These are phyloP conservation scores for Alternaria triticina DNA, from an alignment of 2,329 filamentous ascomycete species.

Conservation along the genomic window DNA sequence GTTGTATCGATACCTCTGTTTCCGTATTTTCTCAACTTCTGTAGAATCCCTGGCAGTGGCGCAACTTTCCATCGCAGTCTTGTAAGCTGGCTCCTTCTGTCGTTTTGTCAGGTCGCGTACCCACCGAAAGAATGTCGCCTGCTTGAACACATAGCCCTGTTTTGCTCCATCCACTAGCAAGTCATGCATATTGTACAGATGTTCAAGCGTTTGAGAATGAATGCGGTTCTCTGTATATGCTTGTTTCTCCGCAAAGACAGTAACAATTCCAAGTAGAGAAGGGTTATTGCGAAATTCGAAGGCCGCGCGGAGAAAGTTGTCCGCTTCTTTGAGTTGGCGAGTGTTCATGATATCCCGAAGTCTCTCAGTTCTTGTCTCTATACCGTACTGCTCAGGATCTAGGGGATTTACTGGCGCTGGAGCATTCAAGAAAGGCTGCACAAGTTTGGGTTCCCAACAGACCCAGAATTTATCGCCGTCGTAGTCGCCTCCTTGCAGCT, in stretches of 20 bases:
- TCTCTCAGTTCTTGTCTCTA: constrained; percentile 57
- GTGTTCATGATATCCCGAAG: constrained; percentile 55
- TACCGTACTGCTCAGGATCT: constrained; percentile 56
- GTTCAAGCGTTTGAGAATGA: constrained; percentile 23
- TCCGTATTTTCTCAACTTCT: too few species aligned
- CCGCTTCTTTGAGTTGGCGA: constrained; percentile 35
- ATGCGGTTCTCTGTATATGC: constrained; percentile 59
- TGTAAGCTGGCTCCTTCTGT: too few species aligned
- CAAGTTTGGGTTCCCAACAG: constrained; percentile 73
- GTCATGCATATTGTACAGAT: constrained; percentile 52
- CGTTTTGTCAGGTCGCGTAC: too few species aligned
- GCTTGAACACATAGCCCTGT: constrained; percentile 57
- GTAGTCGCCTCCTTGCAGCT: constrained; percentile 80
- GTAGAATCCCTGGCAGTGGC: too few species aligned
- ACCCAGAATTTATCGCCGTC: constrained; percentile 81
- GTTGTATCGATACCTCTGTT: too few species aligned
- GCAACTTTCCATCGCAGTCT: too few species aligned
- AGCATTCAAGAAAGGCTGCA: constrained; percentile 70
- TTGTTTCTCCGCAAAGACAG: constrained; percentile 67
- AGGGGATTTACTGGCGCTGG: constrained; percentile 55
- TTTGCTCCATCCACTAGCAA: constrained; percentile 55
- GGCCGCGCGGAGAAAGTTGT: constrained; percentile 59
- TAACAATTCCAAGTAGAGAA: constrained; percentile 68
- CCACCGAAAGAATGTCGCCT: too few species aligned
- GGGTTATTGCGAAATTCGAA: constrained; percentile 66